Conservation (phyloP, 306 rosid species). For the Cucumis hystrix region DNA sequence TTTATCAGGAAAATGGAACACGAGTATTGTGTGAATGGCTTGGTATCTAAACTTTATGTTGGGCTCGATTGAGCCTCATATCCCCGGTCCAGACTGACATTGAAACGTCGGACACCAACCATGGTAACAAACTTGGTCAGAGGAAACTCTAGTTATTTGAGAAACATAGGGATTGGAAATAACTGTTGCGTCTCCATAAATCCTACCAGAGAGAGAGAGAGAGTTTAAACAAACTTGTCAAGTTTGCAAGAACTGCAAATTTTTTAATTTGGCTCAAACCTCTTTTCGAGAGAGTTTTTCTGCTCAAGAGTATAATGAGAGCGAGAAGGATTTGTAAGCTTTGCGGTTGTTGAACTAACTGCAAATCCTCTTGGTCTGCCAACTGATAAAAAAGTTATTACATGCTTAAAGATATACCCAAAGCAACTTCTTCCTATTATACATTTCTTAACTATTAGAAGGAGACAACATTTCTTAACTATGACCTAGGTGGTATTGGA, state of each 20-base stretch:
- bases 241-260: not conserved
- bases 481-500: not conserved
- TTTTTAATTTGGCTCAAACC: not conserved
- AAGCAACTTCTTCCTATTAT: no score
- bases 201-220: constrained; percentile 18
- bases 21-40: no score
- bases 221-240: not conserved
- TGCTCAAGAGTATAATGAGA: constrained; percentile 10
- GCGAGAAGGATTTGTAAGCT: constrained; percentile 11
- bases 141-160: constrained; percentile 37
- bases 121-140: constrained; percentile 49
- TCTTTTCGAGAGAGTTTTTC: constrained; percentile 26
- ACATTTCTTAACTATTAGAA: not conserved
- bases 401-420: not conserved
- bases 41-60: no score
- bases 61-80: no score
- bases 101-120: not conserved
- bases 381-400: constrained; percentile 27
- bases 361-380: constrained; percentile 40
- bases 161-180: constrained; percentile 9
- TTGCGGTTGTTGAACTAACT: constrained; percentile 11
- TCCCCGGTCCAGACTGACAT: no score
- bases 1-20: no score
- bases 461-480: not conserved
- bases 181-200: constrained; percentile 15